Evolutionary conservation across 1,284 basidiomycete genomes (phyloP).

Genomic region (Lignosus rhinocerotis): DNA sequence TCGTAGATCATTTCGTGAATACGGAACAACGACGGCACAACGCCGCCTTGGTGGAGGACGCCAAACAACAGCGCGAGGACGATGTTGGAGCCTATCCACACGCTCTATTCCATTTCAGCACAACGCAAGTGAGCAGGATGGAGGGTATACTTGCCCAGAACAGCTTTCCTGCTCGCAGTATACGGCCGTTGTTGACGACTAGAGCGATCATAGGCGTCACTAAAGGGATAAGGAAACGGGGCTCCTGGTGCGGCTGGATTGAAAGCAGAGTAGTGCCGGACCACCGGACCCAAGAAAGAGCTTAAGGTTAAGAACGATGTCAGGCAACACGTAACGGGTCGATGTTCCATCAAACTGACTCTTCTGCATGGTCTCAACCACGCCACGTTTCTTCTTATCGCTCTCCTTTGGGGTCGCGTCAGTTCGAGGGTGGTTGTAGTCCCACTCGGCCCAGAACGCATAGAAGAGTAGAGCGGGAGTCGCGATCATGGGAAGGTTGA

Average conservation of each 20-base stretch:
- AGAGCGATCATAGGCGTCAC: conserved; percentile 37
- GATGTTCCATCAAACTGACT: too few species aligned
- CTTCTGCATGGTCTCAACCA: too few species aligned
- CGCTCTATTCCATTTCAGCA: conserved; percentile 20
- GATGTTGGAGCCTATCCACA: conserved; percentile 36
- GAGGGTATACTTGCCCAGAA: conserved; percentile 37
- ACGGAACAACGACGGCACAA: conserved; percentile 40
- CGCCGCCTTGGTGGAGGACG: conserved; percentile 42
- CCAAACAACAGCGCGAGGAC: conserved; percentile 36
- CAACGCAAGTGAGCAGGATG: not conserved
- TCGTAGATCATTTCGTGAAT: conserved; percentile 30
- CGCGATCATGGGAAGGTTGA: conserved; percentile 43
- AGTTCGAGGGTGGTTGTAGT: too few species aligned
- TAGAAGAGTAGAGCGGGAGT: conserved; percentile 16
- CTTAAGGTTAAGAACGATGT: too few species aligned
- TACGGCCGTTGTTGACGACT: conserved; percentile 28
- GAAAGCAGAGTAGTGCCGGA: conserved; percentile 32
- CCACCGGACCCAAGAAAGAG: too few species aligned
- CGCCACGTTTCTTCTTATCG: too few species aligned
- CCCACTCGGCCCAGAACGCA: too few species aligned
- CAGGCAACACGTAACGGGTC: too few species aligned
- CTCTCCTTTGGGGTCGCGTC: too few species aligned
- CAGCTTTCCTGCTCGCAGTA: conserved; percentile 27
- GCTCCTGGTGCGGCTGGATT: conserved; percentile 39
- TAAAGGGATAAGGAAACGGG: conserved; percentile 42